Base-by-base conservation (phyloP, 23 red algal species). In the Cyanidiococcus yangmingshanensis region DNA sequence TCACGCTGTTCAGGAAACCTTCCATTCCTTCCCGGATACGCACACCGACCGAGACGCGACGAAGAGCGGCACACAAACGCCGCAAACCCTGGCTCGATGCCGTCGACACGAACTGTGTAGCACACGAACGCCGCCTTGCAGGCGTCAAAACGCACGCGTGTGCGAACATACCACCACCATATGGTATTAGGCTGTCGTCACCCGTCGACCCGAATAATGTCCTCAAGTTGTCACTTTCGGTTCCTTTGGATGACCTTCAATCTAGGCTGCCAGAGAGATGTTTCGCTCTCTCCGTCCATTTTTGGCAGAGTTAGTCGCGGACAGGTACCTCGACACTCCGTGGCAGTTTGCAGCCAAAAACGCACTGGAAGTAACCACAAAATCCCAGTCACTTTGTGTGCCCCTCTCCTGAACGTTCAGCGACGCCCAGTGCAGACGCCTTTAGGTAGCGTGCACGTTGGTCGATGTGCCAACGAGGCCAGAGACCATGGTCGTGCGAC, bases 281-380 rank as follows among this genome's bases (percentile, higher is more conserved):
- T n/a, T n/a, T 71, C 63, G 63, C 15, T 7, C 12, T 25, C 15
- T 25, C 63, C 63, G 3, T 71, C 7, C 63, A 30, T 7, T 25
- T 3, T 27, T 7, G 63, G 63, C 63, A 25, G 63, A 7, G n/a
- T 30, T 17, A 3, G 63, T 7, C 32, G 63, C 3, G n/a, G 32
- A 30, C 32, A 35, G 63, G 32, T 30, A 25, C 63, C 63, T 32
- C 21, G 32, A 3, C 7, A 35, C 63, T 29, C 63, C 63, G 63
- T 71, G 63, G 63, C 63, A 71, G 63, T 71, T 71, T 71, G 63
- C 63, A 71, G 63, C 63, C 63, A 3, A 12, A 35, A 35, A 32
- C 16, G n/a, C 15, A 57, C 15, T 15, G 15, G 50, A 57, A 15
- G 50, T 57, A 15, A 15, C 15, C 50, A n/a, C 50, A n/a, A n/a